Conservation (phyloP, 2,329 filamentous ascomycete genomes). For the Xylariaceae sp. region DNA sequence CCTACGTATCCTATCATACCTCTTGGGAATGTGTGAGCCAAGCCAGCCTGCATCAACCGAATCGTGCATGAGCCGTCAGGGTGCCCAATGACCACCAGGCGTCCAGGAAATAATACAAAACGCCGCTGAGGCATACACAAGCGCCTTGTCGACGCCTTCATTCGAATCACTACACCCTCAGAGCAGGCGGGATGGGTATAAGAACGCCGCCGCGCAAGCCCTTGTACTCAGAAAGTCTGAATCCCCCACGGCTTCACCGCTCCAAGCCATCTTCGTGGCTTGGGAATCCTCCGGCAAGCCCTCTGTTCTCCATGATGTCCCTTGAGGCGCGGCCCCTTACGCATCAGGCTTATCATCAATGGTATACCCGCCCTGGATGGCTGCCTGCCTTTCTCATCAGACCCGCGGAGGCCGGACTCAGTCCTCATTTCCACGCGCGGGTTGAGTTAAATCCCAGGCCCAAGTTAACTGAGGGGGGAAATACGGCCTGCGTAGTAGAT, state of each 20-base stretch:
- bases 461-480: slow-evolving; percentile 34
- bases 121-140: background rate
- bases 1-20: slow-evolving; percentile 41
- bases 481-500: slow-evolving; percentile 54
- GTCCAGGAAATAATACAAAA: background rate
- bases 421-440: background rate
- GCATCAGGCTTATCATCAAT: slow-evolving; percentile 46
- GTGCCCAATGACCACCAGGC: background rate
- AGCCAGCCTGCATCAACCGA: slow-evolving; percentile 66
- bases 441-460: background rate
- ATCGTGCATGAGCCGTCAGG: slow-evolving; percentile 52
- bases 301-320: slow-evolving; percentile 45
- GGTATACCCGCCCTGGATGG: slow-evolving; percentile 65
- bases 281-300: slow-evolving; percentile 51
- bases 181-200: background rate
- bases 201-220: too few species aligned
- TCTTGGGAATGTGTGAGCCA: slow-evolving; percentile 65
- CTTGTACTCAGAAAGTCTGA: slow-evolving; percentile 44
- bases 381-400: background rate
- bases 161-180: too few species aligned
- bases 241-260: slow-evolving; percentile 44
- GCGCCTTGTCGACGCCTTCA: background rate
- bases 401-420: background rate
- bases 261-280: slow-evolving; percentile 50
- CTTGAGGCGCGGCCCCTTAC: slow-evolving; percentile 36